A percentile compares a stretch with the other conserved stretches of the same genome.
These are phyloP conservation scores for Ophiorrhiza pumila DNA, from an alignment of 257 asterid genomes.

Conservation along the genomic window DNA sequence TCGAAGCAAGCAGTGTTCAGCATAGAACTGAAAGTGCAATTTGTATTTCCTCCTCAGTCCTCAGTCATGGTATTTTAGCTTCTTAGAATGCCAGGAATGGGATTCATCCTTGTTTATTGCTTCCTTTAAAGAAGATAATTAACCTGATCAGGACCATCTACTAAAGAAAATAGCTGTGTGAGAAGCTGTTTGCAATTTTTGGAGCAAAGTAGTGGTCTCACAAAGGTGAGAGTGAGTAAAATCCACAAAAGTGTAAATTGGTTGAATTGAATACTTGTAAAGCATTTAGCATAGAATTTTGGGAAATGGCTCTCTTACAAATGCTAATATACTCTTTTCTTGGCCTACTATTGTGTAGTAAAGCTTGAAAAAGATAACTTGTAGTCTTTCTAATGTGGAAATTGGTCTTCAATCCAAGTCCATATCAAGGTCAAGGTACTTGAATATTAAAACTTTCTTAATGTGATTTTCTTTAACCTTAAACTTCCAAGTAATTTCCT, in stretches of 20 bases:
- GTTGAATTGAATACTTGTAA: slow-evolving; percentile 17
- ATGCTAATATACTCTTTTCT: neutral
- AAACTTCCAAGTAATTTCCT: neutral
- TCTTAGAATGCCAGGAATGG: neutral
- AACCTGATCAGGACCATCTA: neutral
- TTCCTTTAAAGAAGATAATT: neutral
- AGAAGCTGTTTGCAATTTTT: slow-evolving; percentile 36
- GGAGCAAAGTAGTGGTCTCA: slow-evolving; percentile 37
- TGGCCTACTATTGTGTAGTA: neutral
- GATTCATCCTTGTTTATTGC: neutral
- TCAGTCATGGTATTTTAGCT: neutral
- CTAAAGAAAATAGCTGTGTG: slow-evolving; percentile 10
- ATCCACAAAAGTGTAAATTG: slow-evolving; percentile 46
- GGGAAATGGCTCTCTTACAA: slow-evolving; percentile 2
- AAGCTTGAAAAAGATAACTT: neutral
- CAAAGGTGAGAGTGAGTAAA: slow-evolving; percentile 14
- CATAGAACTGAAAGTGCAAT: slow-evolving; percentile 29
- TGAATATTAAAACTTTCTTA: neutral
- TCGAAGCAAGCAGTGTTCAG: slow-evolving; percentile 49
- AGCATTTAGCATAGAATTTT: slow-evolving; percentile 30
- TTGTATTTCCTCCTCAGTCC: neutral
- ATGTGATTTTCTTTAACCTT: neutral
- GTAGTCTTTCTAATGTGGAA: neutral
- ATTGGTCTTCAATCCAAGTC: neutral
- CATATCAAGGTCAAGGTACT: neutral